A percentile compares a stretch with the other conserved stretches of the same genome.
phyloP scores from a whole-genome alignment of 192 early-diverging fungal species.

The Backusella westeae region DNA sequence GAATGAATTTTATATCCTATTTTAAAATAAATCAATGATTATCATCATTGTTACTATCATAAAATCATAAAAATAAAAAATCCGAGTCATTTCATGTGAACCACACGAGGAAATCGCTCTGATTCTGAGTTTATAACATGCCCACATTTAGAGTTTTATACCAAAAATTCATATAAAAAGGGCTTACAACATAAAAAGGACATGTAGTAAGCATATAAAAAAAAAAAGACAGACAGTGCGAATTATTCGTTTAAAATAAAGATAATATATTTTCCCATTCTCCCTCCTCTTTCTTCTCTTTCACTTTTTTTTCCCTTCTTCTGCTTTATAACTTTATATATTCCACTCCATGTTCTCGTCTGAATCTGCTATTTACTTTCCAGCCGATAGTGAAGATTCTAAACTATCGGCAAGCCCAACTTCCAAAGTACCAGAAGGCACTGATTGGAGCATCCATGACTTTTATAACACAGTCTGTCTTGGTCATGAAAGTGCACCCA shows the following conservation, averaged over 20 bases:
- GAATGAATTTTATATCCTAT: background rate
- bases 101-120: background rate
- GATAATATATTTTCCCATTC: background rate
- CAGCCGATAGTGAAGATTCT: background rate
- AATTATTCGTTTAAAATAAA: background rate
- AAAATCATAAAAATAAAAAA: background rate
- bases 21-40: background rate
- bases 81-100: background rate
- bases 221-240: background rate
- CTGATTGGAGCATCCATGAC: background rate
- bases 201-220: background rate
- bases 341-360: background rate
- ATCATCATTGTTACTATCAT: background rate
- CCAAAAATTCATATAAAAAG: conserved; percentile 1
- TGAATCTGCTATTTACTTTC: conserved; percentile 4
- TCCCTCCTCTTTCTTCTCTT: background rate
- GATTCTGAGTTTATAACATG: conserved; percentile 2
- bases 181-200: background rate
- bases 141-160: background rate
- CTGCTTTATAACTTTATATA: background rate
- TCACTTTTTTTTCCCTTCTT: background rate
- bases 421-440: conserved; percentile 6
- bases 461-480: background rate
- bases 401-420: background rate
- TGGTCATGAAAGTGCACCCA: background rate